Evolutionary conservation across 2,329 filamentous ascomycete species (phyloP), one percentile per base, ranked within the genome.

Genomic region (Elsinoe perseae): DNA sequence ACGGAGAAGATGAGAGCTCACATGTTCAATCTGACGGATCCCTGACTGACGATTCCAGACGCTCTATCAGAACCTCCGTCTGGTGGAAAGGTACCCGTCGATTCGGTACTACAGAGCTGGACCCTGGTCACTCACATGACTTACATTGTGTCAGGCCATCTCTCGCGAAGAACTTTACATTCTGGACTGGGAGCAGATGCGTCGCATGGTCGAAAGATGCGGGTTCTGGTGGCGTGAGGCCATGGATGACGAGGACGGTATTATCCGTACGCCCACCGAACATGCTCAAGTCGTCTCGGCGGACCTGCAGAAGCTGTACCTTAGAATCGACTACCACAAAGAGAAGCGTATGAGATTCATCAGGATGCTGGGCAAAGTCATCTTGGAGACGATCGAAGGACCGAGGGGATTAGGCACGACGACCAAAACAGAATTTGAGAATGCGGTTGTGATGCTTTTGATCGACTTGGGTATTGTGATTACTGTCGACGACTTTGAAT

Each of bases 401-500:
- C 48, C 48, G 20, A 8, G 30, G 16, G 48, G 48, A 14, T n/a
- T 52, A 25, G 48, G 48, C 3, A 18, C 8, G 4, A 52, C 48
- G 18, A 52, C 28, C 2, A 52, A 52, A 20, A 12, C 25, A 2
- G 25, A 52, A 20, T 52, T 52, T 9, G 48, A 52, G 48, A 21
- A 36, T 1, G 25, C 48, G 18, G 48, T 52, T 1, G 10, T 52
- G 16, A n/a, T 28, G 28, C 16, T 52, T 20, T 14, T 52, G n/a
- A 18, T 32, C 30, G 28, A 52, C 16, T 16, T 52, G 48, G 25
- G 25, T 3, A 52, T 52, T 16, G 10, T 20, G 14, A 52, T 52
- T 18, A 36, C 30, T 10, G 48, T 52, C 14, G 48, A 52, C 30
- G 48, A 52, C 25, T 52, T 52, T 23, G 48, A 52, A 18, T 52